A percentile compares a stretch with the other conserved stretches of the same genome.
These are phyloP conservation scores for Colletotrichum horii DNA, from an alignment of 2,329 filamentous ascomycete species.

Conservation along the genomic window DNA sequence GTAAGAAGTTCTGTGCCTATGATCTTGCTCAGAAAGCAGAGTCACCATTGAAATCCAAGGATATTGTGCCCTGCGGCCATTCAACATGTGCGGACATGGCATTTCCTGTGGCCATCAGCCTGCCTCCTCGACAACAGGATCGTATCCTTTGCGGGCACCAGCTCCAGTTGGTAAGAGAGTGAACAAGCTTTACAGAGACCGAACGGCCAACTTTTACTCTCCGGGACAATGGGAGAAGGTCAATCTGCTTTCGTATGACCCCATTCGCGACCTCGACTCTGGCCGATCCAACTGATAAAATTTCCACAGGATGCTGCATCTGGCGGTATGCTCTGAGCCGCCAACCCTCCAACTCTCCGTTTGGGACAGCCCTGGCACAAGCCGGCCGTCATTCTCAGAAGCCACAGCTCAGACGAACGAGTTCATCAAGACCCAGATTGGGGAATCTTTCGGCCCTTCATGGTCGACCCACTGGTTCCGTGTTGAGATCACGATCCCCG, in stretches of 20 bases:
- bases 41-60: background rate
- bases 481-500: conserved; percentile 62
- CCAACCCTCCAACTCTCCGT: conserved; percentile 21
- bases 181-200: conserved; percentile 22
- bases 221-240: conserved; percentile 27
- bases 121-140: conserved; percentile 14
- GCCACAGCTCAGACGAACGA: conserved; percentile 18
- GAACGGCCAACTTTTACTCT: conserved; percentile 24
- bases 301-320: conserved; percentile 10
- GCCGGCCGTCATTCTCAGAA: conserved; percentile 20
- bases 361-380: conserved; percentile 21
- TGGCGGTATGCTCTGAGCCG: conserved; percentile 15
- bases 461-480: conserved; percentile 78
- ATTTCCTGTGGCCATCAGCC: background rate
- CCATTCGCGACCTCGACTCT: background rate
- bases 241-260: conserved; percentile 21
- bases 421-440: conserved; percentile 45
- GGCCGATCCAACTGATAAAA: background rate
- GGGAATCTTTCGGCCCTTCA: conserved; percentile 67
- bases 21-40: background rate
- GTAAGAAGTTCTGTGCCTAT: background rate
- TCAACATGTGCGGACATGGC: conserved; percentile 3
- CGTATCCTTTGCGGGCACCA: conserved; percentile 9
- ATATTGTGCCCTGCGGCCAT: background rate
- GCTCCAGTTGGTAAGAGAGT: conserved; percentile 12